Evolutionary conservation across 176 grass and related monocot genomes (phyloP), one percentile per base, ranked within the genome.

Genomic region (Thalia dealbata): DNA sequence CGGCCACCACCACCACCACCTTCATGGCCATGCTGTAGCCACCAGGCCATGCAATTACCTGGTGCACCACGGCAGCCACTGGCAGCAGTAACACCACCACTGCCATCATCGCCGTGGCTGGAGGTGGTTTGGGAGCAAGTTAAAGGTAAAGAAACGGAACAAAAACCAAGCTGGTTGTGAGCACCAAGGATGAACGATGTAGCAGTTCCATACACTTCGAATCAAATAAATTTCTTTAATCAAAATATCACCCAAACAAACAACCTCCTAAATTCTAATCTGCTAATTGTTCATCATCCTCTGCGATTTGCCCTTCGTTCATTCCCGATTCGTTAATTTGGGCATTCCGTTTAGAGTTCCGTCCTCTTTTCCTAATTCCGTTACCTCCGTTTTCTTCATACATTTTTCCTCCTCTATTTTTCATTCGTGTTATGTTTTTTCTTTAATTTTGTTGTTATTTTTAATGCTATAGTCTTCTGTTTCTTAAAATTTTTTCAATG

Each of bases 21-120:
- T 44, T 35, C 65, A 42, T 23, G 35, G 65, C 32, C 65, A 44
- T 68, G 29, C 32, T 68, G 8, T 21, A 35, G 8, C 35, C 3
- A 3, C 65, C 38, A n/a, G 65, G 65, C 65, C 65, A 35, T 68
- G 10, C 35, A 68, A 68, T 35, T 43, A 68, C 65, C 65, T 68
- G 18, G 65, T 23, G 35, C 65, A 43, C 35, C 35, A 68, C 18
- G 65, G 65, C 18, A 44, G 19, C 32, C 18, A 43, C 38, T 68
- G 18, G 21, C 65, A 21, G 19, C 22, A 44, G 19, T 67, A 67
- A 41, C 3, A 41, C 26, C 55, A 29, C 26, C 61, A 15, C 26
- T 11, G 10, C 14, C 56, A 26, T 10, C 62, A 24, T 30, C 28
- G 26, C 25, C 62, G 18, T 64, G 62, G 27, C 10, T 6, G 28